Evolutionary conservation across 305 asterid species (phyloP), one percentile per base, ranked within the genome.

Genomic region (Fraxinus sp.): DNA sequence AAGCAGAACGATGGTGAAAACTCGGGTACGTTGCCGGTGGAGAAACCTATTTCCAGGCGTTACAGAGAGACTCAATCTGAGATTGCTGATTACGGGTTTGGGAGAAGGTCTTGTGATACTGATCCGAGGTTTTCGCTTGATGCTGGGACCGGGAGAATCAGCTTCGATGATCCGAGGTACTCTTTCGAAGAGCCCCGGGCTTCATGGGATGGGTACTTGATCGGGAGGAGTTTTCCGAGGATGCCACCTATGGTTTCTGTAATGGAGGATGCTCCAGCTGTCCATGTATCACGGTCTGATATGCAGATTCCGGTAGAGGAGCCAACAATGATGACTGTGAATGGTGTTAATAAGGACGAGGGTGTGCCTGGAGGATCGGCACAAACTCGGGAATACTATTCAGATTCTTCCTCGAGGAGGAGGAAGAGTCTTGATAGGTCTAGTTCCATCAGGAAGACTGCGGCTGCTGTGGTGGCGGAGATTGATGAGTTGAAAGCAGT

Each of bases 361-460:
- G 75, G 39, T 55, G 20, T 92, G 46, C 99, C 99, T 0, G 99
- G 99, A 46, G 98, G 98, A 22, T 88, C 98, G 4, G 75, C 87
- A 32, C 98, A 96, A 88, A 96, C 99, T 1, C 90, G 89, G 87
- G 97, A 94, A 37, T 94, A 91, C 84, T 94, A 94, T 77, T 80
- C 90, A 22, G 99, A 96, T 84, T 93, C 98, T 4, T 90, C 93
- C 33, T 93, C 97, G 0, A 87, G 97, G 79, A 87, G 98, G 77
- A 91, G 98, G 90, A 96, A 93, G 97, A 96, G 98, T 81, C 92
- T 96, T 55, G 99, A 96, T 85, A 87, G 99, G 91, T 96, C 98
- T 62, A 92, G 86, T 83, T 96, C 98, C 11, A 90, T 93, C 77
- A 89, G 95, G 89, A 94, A 92, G 84, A 89, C 95, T 7, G 97